phyloP scores from a whole-genome alignment of 2,329 filamentous ascomycete genomes.

The Dryadomyces quercus-mongolicae region DNA sequence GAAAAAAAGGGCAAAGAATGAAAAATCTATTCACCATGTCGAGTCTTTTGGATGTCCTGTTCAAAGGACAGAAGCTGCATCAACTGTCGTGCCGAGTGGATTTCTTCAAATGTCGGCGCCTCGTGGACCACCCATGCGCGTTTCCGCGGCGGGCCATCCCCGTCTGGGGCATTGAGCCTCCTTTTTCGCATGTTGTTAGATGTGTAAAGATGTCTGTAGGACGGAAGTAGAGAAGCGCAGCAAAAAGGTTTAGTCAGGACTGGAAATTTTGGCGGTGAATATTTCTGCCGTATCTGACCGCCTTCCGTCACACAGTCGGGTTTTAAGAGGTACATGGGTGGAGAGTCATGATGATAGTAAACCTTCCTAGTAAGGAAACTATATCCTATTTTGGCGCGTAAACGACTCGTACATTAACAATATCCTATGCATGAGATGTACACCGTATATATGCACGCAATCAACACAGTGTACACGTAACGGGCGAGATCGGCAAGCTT shows the following conservation, averaged over 20 bases:
- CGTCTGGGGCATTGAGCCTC: slow-evolving; percentile 25
- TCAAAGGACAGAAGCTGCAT: slow-evolving; percentile 57
- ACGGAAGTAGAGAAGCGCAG: not conserved
- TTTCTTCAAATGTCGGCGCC: slow-evolving; percentile 45
- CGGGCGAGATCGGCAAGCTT: no score
- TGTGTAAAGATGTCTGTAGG: not conserved
- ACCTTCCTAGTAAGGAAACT: not conserved
- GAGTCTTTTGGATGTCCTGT: slow-evolving; percentile 54
- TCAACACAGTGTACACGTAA: no score
- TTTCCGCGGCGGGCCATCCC: slow-evolving; percentile 32
- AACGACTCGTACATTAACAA: not conserved
- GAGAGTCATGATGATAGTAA: not conserved
- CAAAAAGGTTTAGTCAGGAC: not conserved
- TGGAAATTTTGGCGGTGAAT: slow-evolving; percentile 1
- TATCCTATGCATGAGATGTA: not conserved
- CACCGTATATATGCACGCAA: not conserved
- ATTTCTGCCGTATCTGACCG: slow-evolving; percentile 1
- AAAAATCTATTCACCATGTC: slow-evolving; percentile 41
- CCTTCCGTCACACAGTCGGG: not conserved
- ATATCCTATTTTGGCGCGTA: not conserved
- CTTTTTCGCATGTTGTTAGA: slow-evolving; percentile 30
- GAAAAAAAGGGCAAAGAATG: not conserved
- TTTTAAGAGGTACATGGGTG: not conserved
- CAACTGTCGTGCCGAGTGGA: slow-evolving; percentile 54
- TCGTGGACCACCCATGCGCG: slow-evolving; percentile 45